Conservation (phyloP, 148 eudicot species). For the Talinum fruticosum region DNA sequence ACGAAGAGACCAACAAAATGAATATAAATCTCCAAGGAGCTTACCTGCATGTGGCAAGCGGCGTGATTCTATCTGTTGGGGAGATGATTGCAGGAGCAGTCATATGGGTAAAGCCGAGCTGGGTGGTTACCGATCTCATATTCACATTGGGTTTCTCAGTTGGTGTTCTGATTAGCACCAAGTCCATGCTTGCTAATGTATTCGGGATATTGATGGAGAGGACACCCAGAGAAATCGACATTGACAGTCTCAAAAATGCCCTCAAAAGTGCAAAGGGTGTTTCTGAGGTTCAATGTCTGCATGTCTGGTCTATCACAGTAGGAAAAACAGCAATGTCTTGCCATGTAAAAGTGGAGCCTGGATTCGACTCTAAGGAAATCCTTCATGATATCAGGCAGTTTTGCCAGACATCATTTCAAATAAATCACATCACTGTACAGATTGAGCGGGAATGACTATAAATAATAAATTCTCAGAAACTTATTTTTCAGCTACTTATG, state of each 20-base stretch:
- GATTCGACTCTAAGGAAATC: conserved; percentile 28
- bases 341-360: conserved; percentile 47
- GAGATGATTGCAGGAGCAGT: conserved; percentile 57
- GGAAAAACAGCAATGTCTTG: conserved; percentile 57
- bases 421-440: conserved; percentile 59
- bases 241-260: conserved; percentile 42
- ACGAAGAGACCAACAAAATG: conserved; percentile 8
- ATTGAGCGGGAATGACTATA: conserved; percentile 33
- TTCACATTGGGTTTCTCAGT: conserved; percentile 56
- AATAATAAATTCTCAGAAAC: background rate
- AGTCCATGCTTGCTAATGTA: conserved; percentile 44
- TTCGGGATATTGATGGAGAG: conserved; percentile 56
- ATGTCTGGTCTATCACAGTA: conserved; percentile 61
- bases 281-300: conserved; percentile 56
- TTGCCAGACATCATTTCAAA: conserved; percentile 34
- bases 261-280: conserved; percentile 45
- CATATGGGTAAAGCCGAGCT: conserved; percentile 52
- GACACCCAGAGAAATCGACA: conserved; percentile 50
- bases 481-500: background rate
- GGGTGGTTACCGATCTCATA: conserved; percentile 57
- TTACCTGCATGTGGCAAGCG: conserved; percentile 55
- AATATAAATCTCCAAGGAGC: conserved; percentile 69
- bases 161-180: conserved; percentile 40
- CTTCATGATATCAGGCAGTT: conserved; percentile 36
- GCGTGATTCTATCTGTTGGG: conserved; percentile 53